Conservation (phyloP, 2,329 filamentous ascomycete species). For the Aspergillus cejpii region DNA sequence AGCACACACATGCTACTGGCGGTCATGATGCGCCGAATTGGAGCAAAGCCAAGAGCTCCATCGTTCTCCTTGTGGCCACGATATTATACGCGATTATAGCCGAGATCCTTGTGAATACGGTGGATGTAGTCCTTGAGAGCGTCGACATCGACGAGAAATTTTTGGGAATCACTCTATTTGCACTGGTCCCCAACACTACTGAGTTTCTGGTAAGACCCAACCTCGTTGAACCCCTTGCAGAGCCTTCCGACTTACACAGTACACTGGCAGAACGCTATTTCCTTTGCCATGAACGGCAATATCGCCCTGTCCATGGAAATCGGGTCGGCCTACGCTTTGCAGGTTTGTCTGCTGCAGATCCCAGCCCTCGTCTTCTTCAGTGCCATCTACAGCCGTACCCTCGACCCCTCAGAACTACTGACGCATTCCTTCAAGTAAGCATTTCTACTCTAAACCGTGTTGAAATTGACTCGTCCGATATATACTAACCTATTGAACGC, state of each 20-base stretch:
- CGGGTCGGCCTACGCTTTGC: constrained; percentile 89
- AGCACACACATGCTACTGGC: constrained; percentile 48
- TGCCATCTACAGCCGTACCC: constrained; percentile 59
- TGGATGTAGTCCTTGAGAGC: constrained; percentile 88
- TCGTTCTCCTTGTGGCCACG: constrained; percentile 84
- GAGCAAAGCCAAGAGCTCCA: constrained; percentile 81
- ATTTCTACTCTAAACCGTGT: not conserved
- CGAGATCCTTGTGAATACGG: constrained; percentile 92
- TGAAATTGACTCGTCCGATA: not conserved
- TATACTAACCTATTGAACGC: not conserved
- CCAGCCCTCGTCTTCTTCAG: constrained; percentile 89
- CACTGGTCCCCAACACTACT: constrained; percentile 93
- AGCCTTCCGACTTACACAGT: not conserved
- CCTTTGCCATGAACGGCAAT: constrained; percentile 99
- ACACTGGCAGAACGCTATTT: constrained; percentile 76
- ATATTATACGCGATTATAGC: constrained; percentile 93
- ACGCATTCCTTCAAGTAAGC: constrained; percentile 50
- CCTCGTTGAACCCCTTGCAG: not conserved
- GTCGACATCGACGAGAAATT: constrained; percentile 96
- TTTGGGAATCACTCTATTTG: constrained; percentile 91
- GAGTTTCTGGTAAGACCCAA: constrained; percentile 77
- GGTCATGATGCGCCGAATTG: constrained; percentile 99
- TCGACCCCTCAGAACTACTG: constrained; percentile 50
- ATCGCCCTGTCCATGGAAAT: constrained; percentile 99
- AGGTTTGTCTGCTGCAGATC: constrained; percentile 91